Conservation (phyloP, 2,329 filamentous ascomycete genomes). For the Arthrobotrys entomopaga region DNA sequence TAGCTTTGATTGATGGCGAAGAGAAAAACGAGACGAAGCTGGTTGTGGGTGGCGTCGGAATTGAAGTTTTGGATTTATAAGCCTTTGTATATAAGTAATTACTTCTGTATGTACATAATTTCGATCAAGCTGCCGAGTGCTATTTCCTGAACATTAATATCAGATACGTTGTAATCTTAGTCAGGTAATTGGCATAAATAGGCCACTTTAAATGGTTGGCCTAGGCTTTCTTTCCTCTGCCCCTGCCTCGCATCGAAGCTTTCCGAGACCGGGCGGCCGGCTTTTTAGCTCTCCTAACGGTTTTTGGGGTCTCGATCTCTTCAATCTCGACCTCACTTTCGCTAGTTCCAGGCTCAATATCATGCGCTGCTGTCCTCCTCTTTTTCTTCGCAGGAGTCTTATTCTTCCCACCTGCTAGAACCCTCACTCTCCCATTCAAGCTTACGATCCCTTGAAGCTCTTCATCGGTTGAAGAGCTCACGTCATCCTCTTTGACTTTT, state of each 20-base stretch:
- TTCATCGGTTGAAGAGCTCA: slow-evolving; percentile 51
- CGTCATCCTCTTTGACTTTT: slow-evolving; percentile 44
- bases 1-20: slow-evolving; percentile 7
- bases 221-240: slow-evolving; percentile 23
- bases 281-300: slow-evolving; percentile 27
- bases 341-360: slow-evolving; percentile 20
- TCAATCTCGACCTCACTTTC: slow-evolving; percentile 56
- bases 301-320: slow-evolving; percentile 14
- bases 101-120: background rate
- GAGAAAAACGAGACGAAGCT: slow-evolving; percentile 2
- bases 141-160: background rate
- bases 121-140: background rate
- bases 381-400: slow-evolving; percentile 44
- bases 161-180: too few relatives aligned
- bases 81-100: background rate
- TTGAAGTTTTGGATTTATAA: slow-evolving; percentile 44
- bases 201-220: background rate
- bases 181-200: too few relatives aligned
- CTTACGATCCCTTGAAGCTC: slow-evolving; percentile 45
- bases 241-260: slow-evolving; percentile 34
- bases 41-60: slow-evolving; percentile 41
- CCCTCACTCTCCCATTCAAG: slow-evolving; percentile 43
- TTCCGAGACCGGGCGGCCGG: slow-evolving; percentile 19
- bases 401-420: slow-evolving; percentile 7
- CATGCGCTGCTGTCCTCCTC: slow-evolving; percentile 18